Evolutionary conservation across 768 basidiomycete species (phyloP), one percentile per base, ranked within the genome.

Genomic region (Boletus reticulatus): DNA sequence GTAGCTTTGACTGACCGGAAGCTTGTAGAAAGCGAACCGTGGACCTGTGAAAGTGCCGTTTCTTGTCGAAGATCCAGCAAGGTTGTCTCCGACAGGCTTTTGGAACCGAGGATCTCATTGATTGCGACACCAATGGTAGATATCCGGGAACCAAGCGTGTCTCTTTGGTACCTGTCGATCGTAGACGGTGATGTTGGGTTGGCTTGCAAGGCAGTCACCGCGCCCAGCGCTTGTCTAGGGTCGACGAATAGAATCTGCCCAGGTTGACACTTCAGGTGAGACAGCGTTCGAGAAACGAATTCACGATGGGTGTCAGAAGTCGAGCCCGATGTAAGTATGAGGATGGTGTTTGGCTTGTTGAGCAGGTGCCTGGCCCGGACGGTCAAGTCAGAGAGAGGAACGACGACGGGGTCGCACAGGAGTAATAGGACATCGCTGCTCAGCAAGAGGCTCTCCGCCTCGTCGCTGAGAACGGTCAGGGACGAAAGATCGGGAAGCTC

Each of bases 141-240:
- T 27, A 90, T 67, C n/a, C 77, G 74, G 19, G 89, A 91, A 8
- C 74, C 79, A 22, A 80, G 64, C 54, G 81, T 84, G 10, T 83
- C 78, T 57, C 83, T 78, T 63, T 89, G 87, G 68, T 84, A 92
- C 55, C 73, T 75, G 56, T 89, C 84, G 14, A 91, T 76, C 32
- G 80, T 77, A 4, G 74, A 61, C 14, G 81, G 58, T 1, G 82
- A 82, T 5, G 68, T 69, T 1, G 80, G 74, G 42, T 80, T 70
- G 10, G 75, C 61, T 56, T 75, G 78, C 34, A 92, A 70, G 24
- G 73, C 60, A 32, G 71, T 71, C 7, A 87, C 73, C 4, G 85
- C 88, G 1, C 68, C 66, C 12, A 84, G 55, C 0, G 88, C 88
- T 37, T 83, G 83, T 43, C 67, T 60, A 5, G 87, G 85, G 61